Evolutionary conservation across 192 early-diverging fungal genomes (phyloP).

Genomic region (Podila epigama): DNA sequence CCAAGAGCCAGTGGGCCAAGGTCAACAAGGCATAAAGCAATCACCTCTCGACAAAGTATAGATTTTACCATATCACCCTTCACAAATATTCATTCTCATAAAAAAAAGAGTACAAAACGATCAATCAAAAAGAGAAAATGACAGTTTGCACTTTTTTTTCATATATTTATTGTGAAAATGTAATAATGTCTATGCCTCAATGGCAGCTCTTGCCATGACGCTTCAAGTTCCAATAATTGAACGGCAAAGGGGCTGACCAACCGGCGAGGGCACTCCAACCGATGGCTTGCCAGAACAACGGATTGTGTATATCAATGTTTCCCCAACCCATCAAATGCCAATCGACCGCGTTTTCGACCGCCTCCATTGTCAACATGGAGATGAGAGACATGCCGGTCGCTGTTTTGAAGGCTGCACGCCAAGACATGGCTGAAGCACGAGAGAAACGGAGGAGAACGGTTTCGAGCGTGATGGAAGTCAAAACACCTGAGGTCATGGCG

Average conservation of each 20-base stretch:
- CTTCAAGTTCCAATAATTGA: slow-evolving; percentile 61
- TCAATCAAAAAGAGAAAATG: no score
- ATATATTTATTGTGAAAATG: no score
- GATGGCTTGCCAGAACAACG: slow-evolving; percentile 56
- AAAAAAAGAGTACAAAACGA: no score
- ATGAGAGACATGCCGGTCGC: slow-evolving; percentile 66
- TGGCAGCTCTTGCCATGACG: slow-evolving; percentile 62
- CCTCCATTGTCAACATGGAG: slow-evolving; percentile 65
- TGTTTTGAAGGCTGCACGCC: slow-evolving; percentile 54
- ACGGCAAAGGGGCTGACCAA: slow-evolving; percentile 61
- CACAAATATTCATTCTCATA: no score
- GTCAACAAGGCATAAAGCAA: slow-evolving; percentile 47
- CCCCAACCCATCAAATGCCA: slow-evolving; percentile 61
- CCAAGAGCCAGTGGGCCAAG: slow-evolving; percentile 62
- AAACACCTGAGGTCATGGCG: slow-evolving; percentile 57
- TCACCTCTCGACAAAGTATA: no score
- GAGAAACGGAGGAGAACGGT: slow-evolving; percentile 51
- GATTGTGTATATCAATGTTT: slow-evolving; percentile 49
- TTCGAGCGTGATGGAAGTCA: slow-evolving; percentile 58
- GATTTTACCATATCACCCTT: no score
- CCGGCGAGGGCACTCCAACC: slow-evolving; percentile 49
- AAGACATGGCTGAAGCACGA: slow-evolving; percentile 17
- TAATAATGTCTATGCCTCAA: slow-evolving; percentile 32
- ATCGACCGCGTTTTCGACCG: slow-evolving; percentile 60
- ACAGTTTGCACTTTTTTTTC: no score